Percentiles rank a stretch among this genome's conserved stretches.
Conservation (phyloP, 257 asterid genomes). For the Solanum pennellii region DNA sequence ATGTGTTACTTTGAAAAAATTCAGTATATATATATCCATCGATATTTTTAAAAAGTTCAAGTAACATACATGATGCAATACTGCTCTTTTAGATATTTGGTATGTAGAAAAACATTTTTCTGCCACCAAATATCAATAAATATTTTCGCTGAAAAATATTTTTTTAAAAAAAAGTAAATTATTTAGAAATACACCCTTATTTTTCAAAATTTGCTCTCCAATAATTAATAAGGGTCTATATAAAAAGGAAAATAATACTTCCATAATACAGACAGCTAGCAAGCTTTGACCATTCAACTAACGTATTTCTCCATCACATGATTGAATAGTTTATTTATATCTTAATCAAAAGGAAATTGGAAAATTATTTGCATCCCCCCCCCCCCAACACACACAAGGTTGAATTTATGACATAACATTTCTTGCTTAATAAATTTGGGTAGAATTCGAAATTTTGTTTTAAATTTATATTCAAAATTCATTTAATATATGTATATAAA, state of each 20-base stretch:
- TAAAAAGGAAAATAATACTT: constrained; percentile 2
- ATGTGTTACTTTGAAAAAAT: neutral
- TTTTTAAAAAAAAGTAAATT: neutral
- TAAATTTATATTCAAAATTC: neutral
- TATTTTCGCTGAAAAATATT: neutral
- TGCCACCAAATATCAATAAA: neutral
- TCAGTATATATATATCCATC: neutral
- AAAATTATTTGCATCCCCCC: neutral
- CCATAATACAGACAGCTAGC: neutral
- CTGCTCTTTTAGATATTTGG: neutral
- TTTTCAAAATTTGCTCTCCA: neutral
- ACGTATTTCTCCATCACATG: neutral
- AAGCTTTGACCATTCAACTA: constrained; percentile 21
- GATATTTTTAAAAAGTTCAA: neutral
- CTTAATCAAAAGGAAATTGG: neutral
- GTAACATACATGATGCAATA: neutral
- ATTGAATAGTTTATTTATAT: neutral
- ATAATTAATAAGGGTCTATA: neutral
- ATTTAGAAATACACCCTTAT: neutral
- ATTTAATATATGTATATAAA: neutral
- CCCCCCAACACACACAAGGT: neutral
- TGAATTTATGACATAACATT: neutral
- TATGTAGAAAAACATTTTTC: too few relatives aligned
- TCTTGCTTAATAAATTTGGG: neutral
- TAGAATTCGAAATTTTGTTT: neutral